Evolutionary conservation across 2,329 filamentous ascomycete genomes (phyloP).

Genomic region (Fulvia fulva): DNA sequence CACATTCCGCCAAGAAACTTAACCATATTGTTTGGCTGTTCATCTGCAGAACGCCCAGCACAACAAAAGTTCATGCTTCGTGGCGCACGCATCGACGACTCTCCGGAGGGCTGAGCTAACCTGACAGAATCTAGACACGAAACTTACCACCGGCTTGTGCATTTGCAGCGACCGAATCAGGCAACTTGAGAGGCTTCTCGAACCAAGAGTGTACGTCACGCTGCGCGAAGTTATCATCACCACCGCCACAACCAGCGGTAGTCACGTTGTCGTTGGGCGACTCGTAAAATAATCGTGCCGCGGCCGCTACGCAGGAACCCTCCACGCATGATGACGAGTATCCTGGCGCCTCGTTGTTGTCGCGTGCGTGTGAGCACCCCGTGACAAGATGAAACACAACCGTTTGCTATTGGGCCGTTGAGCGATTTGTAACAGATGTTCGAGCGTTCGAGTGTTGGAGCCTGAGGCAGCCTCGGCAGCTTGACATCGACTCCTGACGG

Average conservation of each 20-base stretch:
- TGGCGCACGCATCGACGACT: background rate
- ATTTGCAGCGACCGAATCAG: background rate
- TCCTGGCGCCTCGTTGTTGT: background rate
- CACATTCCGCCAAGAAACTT: background rate
- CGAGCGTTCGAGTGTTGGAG: no score
- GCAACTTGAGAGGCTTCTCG: background rate
- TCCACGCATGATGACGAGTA: background rate
- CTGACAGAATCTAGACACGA: background rate
- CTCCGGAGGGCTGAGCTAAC: background rate
- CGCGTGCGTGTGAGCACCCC: background rate
- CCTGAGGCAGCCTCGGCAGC: background rate
- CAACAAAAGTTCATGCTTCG: background rate
- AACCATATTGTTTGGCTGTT: background rate
- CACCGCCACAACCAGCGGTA: background rate
- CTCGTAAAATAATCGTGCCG: background rate
- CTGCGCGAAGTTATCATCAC: background rate
- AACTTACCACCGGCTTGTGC: background rate
- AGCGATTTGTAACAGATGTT: background rate
- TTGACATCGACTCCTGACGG: background rate
- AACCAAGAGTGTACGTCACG: background rate
- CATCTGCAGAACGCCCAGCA: background rate
- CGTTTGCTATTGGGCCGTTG: background rate
- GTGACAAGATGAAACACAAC: background rate
- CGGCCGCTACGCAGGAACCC: background rate
- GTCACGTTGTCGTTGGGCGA: background rate